A percentile compares a stretch with the other conserved stretches of the same genome.
Conservation (phyloP, 495 filamentous ascomycete species). For the Apiosordaria backusii region DNA sequence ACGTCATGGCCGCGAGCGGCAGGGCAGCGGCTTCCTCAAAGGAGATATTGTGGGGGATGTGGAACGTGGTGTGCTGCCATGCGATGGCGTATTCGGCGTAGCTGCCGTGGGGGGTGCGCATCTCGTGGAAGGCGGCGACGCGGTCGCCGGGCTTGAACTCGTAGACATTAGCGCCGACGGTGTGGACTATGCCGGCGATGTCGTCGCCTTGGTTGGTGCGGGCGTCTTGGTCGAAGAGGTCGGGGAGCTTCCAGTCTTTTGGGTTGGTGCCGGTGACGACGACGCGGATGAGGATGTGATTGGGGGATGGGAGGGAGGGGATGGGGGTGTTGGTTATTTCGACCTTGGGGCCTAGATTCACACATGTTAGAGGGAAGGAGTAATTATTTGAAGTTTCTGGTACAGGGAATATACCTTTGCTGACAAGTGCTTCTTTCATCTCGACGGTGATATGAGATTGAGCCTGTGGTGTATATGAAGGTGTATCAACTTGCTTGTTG, state of each 20-base stretch:
- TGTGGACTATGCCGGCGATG: constrained; percentile 65
- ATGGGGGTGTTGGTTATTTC: constrained; percentile 61
- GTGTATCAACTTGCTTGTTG: neutral
- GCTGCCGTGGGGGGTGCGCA: constrained; percentile 49
- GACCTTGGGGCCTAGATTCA: constrained; percentile 45
- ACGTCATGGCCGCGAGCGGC: constrained; percentile 72
- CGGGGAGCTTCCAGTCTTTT: constrained; percentile 68
- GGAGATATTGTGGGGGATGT: constrained; percentile 57
- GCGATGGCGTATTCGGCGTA: constrained; percentile 71
- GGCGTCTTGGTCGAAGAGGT: constrained; percentile 7
- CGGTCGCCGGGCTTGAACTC: constrained; percentile 66
- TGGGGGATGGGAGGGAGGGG: constrained; percentile 51
- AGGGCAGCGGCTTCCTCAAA: constrained; percentile 75
- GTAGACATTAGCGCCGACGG: constrained; percentile 56
- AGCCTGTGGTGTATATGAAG: neutral
- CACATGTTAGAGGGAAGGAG: constrained; percentile 1
- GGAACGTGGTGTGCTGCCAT: constrained; percentile 64
- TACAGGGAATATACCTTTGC: constrained; percentile 32
- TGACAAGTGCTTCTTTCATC: constrained; percentile 69
- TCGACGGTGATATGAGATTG: no score
- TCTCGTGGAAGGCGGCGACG: constrained; percentile 67
- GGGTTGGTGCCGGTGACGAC: constrained; percentile 69
- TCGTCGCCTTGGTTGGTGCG: constrained; percentile 63
- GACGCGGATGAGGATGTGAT: constrained; percentile 69
- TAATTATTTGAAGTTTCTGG: no score